Base-by-base conservation (phyloP, 2,329 filamentous ascomycete species). In the Fusarium sacchari region DNA sequence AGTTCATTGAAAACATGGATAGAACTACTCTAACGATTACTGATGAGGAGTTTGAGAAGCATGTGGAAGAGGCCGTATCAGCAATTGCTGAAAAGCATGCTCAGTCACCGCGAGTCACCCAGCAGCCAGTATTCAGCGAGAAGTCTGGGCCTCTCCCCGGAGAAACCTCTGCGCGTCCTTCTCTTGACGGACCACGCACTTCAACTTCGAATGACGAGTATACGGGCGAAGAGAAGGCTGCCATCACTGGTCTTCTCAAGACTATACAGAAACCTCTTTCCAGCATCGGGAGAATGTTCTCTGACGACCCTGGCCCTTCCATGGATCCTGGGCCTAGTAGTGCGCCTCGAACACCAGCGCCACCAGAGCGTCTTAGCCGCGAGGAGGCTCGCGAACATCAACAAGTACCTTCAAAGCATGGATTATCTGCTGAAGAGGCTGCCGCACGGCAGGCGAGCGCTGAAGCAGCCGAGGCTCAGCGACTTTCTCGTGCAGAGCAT, bases 1-100 rank as follows among this genome's bases (percentile, higher is more conserved):
- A 97, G 78, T 99, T 99, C 81, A 94, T 99, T 76, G 96, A 99
- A 84, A 97, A 94, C 68, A 91, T 99, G 82, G 96, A 99, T 82
- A 92, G 95, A 49, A 98, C 96, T 4, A 96, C 93, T 32, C 85
- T 99, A 13, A 98, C 96, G 2, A 96, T 99, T 58, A 92, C 92
- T 5, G 95, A 99, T 78, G 94, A 96, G 64, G 96, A 98, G 42
- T 99, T 99, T 78, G 96, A 99, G 81, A 90, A 89, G 79, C 95
- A 97, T 75, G 97, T 99, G n/a, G 96, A 99, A 84, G 93, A 93
- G 8, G 95, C 96, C 13, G 97, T 99, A 7, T 97, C 94, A 11
- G 94, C 94, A 46, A 99, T 99, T 74, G 96, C 96, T 5, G 96
- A 98, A 83, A 94, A 94, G 78, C 95, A 98, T 65, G 81, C 84